phyloP scores from a whole-genome alignment of 306 rosid species.

The Acmispon strigosus region DNA sequence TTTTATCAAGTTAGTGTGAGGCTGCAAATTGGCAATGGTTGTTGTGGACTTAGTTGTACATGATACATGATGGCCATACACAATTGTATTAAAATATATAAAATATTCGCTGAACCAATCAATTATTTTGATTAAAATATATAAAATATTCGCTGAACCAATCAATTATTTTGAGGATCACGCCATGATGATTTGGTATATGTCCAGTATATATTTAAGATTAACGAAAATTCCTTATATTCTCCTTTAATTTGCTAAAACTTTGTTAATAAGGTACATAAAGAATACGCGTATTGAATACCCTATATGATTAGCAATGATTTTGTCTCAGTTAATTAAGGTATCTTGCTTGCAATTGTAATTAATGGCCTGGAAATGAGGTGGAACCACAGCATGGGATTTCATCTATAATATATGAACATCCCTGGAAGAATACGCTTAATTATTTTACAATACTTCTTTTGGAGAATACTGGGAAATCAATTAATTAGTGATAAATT shows the following conservation, averaged over 20 bases:
- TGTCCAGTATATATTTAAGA: not conserved
- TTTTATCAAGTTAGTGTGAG: constrained; percentile 15
- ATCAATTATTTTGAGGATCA: not conserved
- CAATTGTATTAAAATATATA: not conserved
- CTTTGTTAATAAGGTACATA: not conserved
- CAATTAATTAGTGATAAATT: too few relatives aligned
- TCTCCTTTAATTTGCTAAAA: not conserved
- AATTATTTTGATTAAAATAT: constrained; percentile 11
- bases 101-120: constrained; percentile 20
- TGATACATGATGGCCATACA: constrained; percentile 9
- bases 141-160: constrained; percentile 17
- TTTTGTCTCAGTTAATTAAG: constrained; percentile 15
- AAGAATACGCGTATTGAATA: not conserved
- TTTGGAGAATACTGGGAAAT: too few relatives aligned
- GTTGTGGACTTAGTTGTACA: constrained; percentile 41
- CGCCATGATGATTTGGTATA: constrained; percentile 4
- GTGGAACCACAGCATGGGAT: not conserved
- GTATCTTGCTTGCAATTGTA: not conserved
- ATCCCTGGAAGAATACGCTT: too few relatives aligned
- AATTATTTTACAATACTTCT: too few relatives aligned
- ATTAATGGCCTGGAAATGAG: not conserved
- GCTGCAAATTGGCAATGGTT: constrained; percentile 31
- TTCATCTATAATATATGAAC: too few relatives aligned
- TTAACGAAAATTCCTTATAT: not conserved
- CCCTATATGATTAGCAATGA: not conserved